Evolutionary conservation across 352 stramenopile genomes (phyloP), one percentile per base, ranked within the genome.

Genomic region (Peronospora destructor): DNA sequence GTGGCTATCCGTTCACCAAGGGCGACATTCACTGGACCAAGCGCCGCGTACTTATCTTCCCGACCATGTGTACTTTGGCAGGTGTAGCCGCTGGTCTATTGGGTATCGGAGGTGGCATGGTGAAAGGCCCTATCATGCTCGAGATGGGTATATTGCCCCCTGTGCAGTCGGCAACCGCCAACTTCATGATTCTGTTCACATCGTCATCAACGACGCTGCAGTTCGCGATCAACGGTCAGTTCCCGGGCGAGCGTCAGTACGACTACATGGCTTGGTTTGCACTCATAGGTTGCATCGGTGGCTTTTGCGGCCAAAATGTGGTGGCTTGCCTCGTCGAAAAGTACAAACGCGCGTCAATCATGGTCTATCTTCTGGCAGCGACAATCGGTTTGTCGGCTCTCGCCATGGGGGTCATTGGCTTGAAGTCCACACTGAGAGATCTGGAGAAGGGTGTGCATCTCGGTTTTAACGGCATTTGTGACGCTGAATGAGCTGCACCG

Each of bases 111-210:
- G 96, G 95, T 34, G 95, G 95, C 35, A 98, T 98, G 70, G 91
- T 99, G 19, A 98, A 97, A 54, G 94, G 95, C 0, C 95, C 95
- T 0, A 82, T 98, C 44, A 97, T 99, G 95, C 81, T 98, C 1
- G 88, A 97, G 25, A 98, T 98, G 87, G 95, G 94, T 12, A 89
- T 98, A 19, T 66, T 97, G 19, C 82, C 82, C 1, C 59, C 68
- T 5, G 77, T 93, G 39, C 85, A 96, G 25, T 94, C 84, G 4
- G 91, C 92, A 16, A 97, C 94, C 1, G 92, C 90, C 29, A 96
- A 93, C 51, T 93, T 85, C 60, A 93, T 93, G 82, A 89, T 93
- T 39, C 51, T 93, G 6, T 93, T 87, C 63, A 93, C 82, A 6
- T 95, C 91, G n/a, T 91, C 94, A 17, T 96, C 94, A 0, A 98